Evolutionary conservation across 352 stramenopile genomes (phyloP), one percentile per base, ranked within the genome.

Genomic region (Phytophthora colocasiae): DNA sequence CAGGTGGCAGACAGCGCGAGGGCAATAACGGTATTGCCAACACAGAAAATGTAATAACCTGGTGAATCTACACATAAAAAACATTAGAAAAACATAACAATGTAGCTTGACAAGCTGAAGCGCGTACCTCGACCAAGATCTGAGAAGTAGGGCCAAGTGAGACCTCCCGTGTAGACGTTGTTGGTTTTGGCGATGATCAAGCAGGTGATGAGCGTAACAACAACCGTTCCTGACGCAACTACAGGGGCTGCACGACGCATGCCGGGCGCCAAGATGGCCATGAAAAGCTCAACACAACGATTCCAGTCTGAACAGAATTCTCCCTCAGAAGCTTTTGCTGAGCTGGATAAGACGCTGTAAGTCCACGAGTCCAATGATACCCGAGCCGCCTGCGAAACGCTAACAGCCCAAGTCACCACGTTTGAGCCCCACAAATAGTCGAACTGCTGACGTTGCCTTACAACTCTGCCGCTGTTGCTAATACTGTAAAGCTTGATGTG

Each of bases 121-220:
- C 4, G 12, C 6, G n/a, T n/a, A 82, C 74, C 74, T 56, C 82
- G 80, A 31, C 82, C 80, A 65, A 89, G 76, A 63, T 89, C 82
- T 39, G 82, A 91, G 68, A 91, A 88, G 68, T 83, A 91, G 10
- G 82, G 79, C 81, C 81, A 90, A 11, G 69, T 58, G 58, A 91
- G 76, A 0, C 78, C 78, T 39, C 82, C 78, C 1, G 68, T 77
- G 68, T 88, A 89, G n/a, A 87, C 56, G 60, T 83, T 53, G 10
- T 73, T 64, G 38, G 60, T 41, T 72, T 87, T 86, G 48, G 82
- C 70, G 52, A 91, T 59, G 48, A 76, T 66, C 24, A 89, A 40
- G 52, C 78, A 89, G 31, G 62, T 73, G n/a, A 87, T 54, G 36
- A 91, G 76, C 34, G 82, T 91, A 29, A 71, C 19, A 36, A 87